Evolutionary conservation across 441 rosid species (phyloP).

Genomic region (Kokia cookei): DNA sequence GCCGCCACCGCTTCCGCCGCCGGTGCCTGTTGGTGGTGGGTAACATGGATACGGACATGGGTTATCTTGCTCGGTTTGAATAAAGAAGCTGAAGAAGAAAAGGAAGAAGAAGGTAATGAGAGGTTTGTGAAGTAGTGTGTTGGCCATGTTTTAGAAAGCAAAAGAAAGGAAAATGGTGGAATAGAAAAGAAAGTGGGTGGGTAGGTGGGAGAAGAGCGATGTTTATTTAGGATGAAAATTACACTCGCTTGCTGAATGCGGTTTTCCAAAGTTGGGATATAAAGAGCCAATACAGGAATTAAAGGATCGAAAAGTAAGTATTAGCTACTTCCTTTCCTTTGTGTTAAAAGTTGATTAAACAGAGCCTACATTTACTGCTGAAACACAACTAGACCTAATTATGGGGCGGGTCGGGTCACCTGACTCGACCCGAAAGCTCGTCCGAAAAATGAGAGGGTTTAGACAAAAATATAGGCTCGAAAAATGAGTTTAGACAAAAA

Average conservation of each 20-base stretch:
- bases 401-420: too few relatives aligned
- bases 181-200: background rate
- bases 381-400: background rate
- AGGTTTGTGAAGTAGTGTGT: background rate
- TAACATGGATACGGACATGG: slow-evolving; percentile 77
- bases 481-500: too few relatives aligned
- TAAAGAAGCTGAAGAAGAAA: slow-evolving; percentile 8
- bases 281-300: background rate
- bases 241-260: background rate
- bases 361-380: background rate
- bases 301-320: slow-evolving; percentile 9
- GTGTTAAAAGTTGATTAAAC: background rate
- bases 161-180: background rate
- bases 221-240: background rate
- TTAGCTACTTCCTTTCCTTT: background rate
- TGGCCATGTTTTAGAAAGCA: slow-evolving; percentile 18
- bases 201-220: background rate
- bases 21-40: slow-evolving; percentile 65
- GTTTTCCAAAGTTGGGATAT: background rate
- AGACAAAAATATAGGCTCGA: too few relatives aligned
- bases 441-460: too few relatives aligned
- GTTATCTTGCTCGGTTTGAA: slow-evolving; percentile 32
- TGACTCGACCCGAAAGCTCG: too few relatives aligned
- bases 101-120: slow-evolving; percentile 14
- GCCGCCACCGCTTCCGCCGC: slow-evolving; percentile 14